These are phyloP conservation scores for Aspergillus saccharolyticus DNA, from an alignment of 495 filamentous ascomycete species.

Conservation along the genomic window DNA sequence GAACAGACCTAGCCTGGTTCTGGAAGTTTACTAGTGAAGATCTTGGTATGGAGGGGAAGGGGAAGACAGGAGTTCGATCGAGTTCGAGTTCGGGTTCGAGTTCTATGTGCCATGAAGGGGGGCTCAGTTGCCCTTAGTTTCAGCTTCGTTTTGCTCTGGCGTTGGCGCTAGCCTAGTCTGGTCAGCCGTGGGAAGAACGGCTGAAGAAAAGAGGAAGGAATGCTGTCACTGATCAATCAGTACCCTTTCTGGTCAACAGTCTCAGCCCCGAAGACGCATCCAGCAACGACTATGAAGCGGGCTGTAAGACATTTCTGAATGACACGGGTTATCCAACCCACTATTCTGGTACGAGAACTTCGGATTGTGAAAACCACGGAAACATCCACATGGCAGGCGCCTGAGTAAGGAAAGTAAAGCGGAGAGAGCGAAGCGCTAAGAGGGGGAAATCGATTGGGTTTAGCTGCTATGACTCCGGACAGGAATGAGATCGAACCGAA, in stretches of 20 bases:
- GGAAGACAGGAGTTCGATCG: no score
- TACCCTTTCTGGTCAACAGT: not conserved
- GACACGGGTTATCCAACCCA: not conserved
- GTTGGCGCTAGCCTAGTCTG: conserved; percentile 1
- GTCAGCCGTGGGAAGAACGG: conserved; percentile 1
- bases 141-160: conserved; percentile 12
- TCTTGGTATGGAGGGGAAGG: conserved; percentile 1
- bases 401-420: conserved; percentile 1
- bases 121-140: conserved; percentile 8
- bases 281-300: not conserved
- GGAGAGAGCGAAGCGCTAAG: conserved; percentile 2
- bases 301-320: not conserved
- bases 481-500: no score
- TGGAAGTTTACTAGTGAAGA: conserved; percentile 17
- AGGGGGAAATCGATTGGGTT: not conserved
- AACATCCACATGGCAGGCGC: not conserved
- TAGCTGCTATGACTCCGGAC: no score
- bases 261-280: not conserved
- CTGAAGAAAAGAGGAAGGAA: not conserved
- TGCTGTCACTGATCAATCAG: not conserved
- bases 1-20: conserved; percentile 12
- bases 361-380: not conserved
- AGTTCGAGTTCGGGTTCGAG: no score
- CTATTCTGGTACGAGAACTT: not conserved
- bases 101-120: no score